Conservation (phyloP, 805 yeast species). For the Monosporozyma siamensis region DNA sequence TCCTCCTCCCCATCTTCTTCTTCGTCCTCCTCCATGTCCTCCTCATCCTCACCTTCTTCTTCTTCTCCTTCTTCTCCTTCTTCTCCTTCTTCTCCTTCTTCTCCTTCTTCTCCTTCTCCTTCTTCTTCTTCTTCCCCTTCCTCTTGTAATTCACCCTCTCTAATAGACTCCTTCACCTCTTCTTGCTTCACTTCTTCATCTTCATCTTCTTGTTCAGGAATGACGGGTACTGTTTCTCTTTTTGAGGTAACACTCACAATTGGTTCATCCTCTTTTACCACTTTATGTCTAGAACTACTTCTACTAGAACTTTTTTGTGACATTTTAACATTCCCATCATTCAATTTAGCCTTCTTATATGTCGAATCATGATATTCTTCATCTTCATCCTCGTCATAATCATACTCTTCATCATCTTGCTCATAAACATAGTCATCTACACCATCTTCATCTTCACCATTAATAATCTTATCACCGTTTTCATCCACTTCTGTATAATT, state of each 20-base stretch:
- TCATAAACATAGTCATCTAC: constrained; percentile 2
- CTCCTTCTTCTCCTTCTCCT: constrained; percentile 7
- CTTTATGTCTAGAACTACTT: not conserved
- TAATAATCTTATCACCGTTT: not conserved
- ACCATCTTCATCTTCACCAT: not conserved
- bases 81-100: constrained; percentile 7
- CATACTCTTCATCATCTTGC: constrained; percentile 4
- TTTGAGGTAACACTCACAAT: not conserved
- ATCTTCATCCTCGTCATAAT: constrained; percentile 9
- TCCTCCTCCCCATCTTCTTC: constrained; percentile 15
- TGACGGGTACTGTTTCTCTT: constrained; percentile 4
- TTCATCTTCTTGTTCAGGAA: constrained; percentile 5
- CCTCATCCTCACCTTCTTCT: constrained; percentile 15
- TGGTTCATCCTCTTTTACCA: not conserved
- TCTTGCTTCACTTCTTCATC: constrained; percentile 14
- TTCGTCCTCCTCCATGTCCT: constrained; percentile 10
- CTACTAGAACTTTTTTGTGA: constrained; percentile 4
- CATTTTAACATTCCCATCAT: constrained; percentile 9
- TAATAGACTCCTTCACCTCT: constrained; percentile 11
- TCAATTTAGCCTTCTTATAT: constrained; percentile 8
- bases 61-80: constrained; percentile 8
- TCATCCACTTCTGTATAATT: constrained; percentile 1
- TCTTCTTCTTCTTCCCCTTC: constrained; percentile 5
- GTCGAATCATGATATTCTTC: constrained; percentile 20
- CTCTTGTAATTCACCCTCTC: constrained; percentile 7